A percentile compares a stretch with the other conserved stretches of the same genome.
Evolutionary conservation across 1,284 basidiomycete genomes (phyloP).

Genomic region (Ustilago xerochloae): DNA sequence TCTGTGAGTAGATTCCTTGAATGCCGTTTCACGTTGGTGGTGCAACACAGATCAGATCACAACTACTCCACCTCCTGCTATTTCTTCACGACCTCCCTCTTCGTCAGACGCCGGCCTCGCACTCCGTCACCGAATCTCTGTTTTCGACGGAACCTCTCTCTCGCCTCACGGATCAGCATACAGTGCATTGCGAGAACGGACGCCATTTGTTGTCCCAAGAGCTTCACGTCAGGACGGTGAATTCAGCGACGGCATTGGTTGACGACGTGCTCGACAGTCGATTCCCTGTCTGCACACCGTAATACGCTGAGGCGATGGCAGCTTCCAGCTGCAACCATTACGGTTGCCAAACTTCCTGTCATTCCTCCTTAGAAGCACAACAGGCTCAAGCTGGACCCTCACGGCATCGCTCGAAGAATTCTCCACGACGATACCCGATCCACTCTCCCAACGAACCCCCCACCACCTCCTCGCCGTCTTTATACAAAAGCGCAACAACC

Average conservation of each 20-base stretch:
- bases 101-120: no score
- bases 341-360: constrained; percentile 35
- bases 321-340: constrained; percentile 31
- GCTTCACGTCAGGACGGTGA: no score
- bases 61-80: background rate
- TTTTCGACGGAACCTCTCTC: no score
- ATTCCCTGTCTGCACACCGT: no score
- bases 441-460: constrained; percentile 4
- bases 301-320: no score
- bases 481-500: constrained; percentile 20
- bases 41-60: background rate
- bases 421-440: constrained; percentile 5
- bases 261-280: no score
- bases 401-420: constrained; percentile 1
- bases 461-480: constrained; percentile 1
- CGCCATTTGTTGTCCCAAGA: no score
- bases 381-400: constrained; percentile 32
- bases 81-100: background rate
- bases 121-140: no score
- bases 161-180: background rate
- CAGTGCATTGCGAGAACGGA: no score
- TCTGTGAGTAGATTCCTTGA: no score
- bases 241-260: no score
- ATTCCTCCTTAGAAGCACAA: background rate
- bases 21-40: background rate